Evolutionary conservation across 805 yeast genomes (phyloP).

Genomic region (Wickerhamiella allomyrinae): DNA sequence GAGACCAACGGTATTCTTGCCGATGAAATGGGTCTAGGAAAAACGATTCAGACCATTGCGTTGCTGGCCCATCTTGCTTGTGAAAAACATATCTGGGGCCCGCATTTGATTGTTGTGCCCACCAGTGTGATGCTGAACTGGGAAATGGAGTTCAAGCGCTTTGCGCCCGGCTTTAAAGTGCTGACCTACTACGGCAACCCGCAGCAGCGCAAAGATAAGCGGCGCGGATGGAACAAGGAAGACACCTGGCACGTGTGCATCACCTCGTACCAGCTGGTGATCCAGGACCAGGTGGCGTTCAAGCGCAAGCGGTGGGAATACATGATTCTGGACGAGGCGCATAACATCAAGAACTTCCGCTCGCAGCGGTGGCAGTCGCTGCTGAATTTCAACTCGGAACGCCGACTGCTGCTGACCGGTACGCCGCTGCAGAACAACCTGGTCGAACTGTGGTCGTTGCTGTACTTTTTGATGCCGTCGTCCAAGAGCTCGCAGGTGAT

Average conservation of each 20-base stretch:
- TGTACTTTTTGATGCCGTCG: constrained; percentile 93
- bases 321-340: constrained; percentile 97
- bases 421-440: constrained; percentile 93
- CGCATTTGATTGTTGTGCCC: constrained; percentile 92
- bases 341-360: constrained; percentile 88
- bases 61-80: constrained; percentile 79
- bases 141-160: constrained; percentile 98
- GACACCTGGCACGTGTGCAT: constrained; percentile 94
- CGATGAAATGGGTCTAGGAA: constrained; percentile 96
- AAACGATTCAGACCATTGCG: constrained; percentile 91
- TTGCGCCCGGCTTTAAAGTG: constrained; percentile 96
- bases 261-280: constrained; percentile 93
- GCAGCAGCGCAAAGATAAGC: constrained; percentile 85
- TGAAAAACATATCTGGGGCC: constrained; percentile 93
- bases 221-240: constrained; percentile 95
- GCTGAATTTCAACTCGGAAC: constrained; percentile 81
- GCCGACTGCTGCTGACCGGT: constrained; percentile 82
- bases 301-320: constrained; percentile 88
- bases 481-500: constrained; percentile 41
- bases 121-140: constrained; percentile 94
- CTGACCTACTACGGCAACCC: constrained; percentile 94
- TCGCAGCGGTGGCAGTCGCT: constrained; percentile 96
- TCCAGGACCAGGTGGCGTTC: constrained; percentile 90
- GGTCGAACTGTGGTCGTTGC: constrained; percentile 89
- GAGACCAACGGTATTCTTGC: constrained; percentile 94